Base-by-base conservation (phyloP, 805 yeast genomes). In the Schizosaccharomyces lindneri region DNA sequence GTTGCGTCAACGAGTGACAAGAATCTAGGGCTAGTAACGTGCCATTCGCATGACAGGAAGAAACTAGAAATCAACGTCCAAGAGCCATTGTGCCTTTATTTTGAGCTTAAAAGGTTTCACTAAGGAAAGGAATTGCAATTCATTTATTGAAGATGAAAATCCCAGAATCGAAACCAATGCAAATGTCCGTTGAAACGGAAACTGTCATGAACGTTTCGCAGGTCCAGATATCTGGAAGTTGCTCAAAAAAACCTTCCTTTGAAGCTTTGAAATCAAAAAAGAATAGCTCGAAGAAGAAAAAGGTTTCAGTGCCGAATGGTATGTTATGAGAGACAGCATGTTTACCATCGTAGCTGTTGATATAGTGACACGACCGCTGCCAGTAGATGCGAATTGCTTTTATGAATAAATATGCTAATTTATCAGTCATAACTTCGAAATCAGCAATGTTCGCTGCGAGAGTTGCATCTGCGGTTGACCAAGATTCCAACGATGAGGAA, bases 381-480 rank as follows among this genome's bases (percentile, higher is more conserved):
- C n/a, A 13, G 51, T 46, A 27, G 24, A 15, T 24, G 27, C 51
- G 27, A 17, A 9, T 46, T 46, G 2, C 17, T 24, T 46, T 19
- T 46, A 11, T 27, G 27, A 27, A 19, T 24, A 46, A 15, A 19
- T 17, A 46, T 46, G n/a, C 27, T 46, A 46, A 46, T 9, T 24
- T 2, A 1, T 46, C 27, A 46, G 51, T 46, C 31, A 51, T 51
- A 6, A 51, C 57, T 51, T 51, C 48, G 11, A 79, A 88, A 68
- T 93, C 96, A 0, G 97, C 89, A 68, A 81, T 87, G 64, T 93
- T 93, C 71, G 97, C 97, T 9, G 97, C 97, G 0, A 85, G 84
- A 66, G 76, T 93, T 64, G 97, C 96, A 7, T 83, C 87, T 62
- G 97, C 97, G 0, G 94, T 90, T 3, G 95, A 85, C 65, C 95